Evolutionary conservation across 148 eudicot genomes (phyloP).

Genomic region (Vaccinium myrtillus): DNA sequence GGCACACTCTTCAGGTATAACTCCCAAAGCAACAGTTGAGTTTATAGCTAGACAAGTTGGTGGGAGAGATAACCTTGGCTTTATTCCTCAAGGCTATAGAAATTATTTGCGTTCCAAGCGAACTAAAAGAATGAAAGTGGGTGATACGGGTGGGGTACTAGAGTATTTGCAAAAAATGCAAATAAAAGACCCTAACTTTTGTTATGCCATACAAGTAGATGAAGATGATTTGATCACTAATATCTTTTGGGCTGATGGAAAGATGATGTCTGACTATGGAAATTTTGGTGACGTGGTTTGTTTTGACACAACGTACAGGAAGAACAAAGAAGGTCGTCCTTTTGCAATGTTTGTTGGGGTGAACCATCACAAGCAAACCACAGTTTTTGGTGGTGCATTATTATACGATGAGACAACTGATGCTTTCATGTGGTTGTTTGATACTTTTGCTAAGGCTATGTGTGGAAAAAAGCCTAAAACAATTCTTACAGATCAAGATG

Average conservation of each 20-base stretch:
- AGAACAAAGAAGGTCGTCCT: background rate
- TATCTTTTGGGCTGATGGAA: background rate
- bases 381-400: background rate
- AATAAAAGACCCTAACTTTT: no score
- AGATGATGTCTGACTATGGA: background rate
- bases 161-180: no score
- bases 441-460: constrained; percentile 5
- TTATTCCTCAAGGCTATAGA: no score
- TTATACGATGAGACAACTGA: background rate
- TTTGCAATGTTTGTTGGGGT: constrained; percentile 3
- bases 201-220: no score
- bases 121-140: no score
- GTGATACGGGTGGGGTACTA: no score
- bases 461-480: background rate
- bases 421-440: background rate
- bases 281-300: background rate
- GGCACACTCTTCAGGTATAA: no score
- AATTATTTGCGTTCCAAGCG: no score
- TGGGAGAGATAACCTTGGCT: no score
- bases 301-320: background rate
- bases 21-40: no score
- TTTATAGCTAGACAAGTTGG: no score
- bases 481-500: background rate
- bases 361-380: background rate
- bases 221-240: background rate